phyloP scores from a whole-genome alignment of 2,329 filamentous ascomycete species.

The Colletotrichum gigasporum region DNA sequence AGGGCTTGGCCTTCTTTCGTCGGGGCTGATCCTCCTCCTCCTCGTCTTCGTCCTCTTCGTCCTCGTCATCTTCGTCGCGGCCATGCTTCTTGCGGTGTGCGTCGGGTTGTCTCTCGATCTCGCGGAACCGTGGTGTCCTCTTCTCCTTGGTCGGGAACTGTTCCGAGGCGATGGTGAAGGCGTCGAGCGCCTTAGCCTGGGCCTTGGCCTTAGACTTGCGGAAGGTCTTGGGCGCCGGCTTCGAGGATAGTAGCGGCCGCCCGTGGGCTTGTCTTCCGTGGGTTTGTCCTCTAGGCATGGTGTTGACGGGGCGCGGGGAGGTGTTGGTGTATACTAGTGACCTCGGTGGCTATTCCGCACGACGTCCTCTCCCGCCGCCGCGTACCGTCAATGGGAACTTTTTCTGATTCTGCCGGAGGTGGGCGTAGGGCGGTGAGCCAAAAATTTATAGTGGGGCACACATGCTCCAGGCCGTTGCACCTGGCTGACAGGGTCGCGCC shows the following conservation, averaged over 20 bases:
- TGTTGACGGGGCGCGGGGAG: conserved; percentile 22
- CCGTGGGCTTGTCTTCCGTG: conserved; percentile 67
- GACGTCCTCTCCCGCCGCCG: not conserved
- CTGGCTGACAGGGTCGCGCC: not conserved
- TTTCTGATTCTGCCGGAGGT: conserved; percentile 34
- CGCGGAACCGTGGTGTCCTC: conserved; percentile 59
- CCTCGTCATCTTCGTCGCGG: conserved; percentile 36
- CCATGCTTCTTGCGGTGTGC: conserved; percentile 31
- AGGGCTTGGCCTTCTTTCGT: conserved; percentile 53
- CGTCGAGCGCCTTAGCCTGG: conserved; percentile 63
- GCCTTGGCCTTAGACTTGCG: conserved; percentile 58
- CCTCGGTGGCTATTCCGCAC: not conserved
- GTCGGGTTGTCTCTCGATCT: conserved; percentile 55
- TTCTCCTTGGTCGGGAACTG: conserved; percentile 58
- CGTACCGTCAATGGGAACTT: conserved; percentile 4
- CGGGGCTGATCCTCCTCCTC: conserved; percentile 64
- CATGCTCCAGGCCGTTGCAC: not conserved
- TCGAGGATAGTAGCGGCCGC: conserved; percentile 54
- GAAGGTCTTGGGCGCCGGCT: conserved; percentile 43
- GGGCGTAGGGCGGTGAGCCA: conserved; percentile 31
- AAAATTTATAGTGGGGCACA: conserved; percentile 30
- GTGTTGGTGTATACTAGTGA: not conserved
- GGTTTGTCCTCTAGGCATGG: conserved; percentile 67
- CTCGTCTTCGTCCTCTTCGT: conserved; percentile 55
- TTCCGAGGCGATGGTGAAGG: conserved; percentile 66